Evolutionary conservation across 2,329 filamentous ascomycete genomes (phyloP).

Genomic region (Pseudonectria buxi): DNA sequence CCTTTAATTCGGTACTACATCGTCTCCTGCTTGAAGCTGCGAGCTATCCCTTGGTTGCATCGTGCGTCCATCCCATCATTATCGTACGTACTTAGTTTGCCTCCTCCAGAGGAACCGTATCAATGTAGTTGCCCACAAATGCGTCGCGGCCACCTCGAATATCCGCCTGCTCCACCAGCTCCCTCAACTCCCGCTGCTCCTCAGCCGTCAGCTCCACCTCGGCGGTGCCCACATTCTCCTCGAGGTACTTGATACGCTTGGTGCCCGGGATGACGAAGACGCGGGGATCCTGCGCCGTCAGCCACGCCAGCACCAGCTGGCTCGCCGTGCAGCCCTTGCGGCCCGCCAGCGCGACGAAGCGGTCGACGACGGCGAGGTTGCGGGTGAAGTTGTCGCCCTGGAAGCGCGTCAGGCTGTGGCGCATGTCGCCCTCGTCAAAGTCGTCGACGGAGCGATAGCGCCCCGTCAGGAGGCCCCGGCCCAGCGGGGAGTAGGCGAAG

Average conservation of each 20-base stretch:
- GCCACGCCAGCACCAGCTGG: constrained; percentile 58
- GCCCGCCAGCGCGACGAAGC: constrained; percentile 21
- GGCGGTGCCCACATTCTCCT: constrained; percentile 36
- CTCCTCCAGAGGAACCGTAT: constrained; percentile 13
- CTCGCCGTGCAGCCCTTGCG: constrained; percentile 49
- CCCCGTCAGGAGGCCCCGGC: constrained; percentile 51
- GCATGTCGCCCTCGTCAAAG: constrained; percentile 28
- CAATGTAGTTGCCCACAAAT: constrained; percentile 11
- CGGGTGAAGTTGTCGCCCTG: constrained; percentile 28
- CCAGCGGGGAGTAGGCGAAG: constrained; percentile 54
- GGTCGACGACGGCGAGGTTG: constrained; percentile 48
- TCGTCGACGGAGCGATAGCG: constrained; percentile 39
- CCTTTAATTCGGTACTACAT: too few species aligned
- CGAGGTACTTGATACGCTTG: too few species aligned
- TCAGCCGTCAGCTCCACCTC: constrained; percentile 26
- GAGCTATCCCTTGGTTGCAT: too few species aligned
- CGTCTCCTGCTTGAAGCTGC: too few species aligned
- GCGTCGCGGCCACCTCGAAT: too few species aligned
- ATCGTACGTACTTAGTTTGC: too few species aligned
- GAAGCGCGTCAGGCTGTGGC: constrained; percentile 14
- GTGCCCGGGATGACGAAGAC: constrained; percentile 54
- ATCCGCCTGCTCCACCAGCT: constrained; percentile 20
- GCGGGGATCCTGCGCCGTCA: constrained; percentile 53
- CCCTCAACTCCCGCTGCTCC: constrained; percentile 28
- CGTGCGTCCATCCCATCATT: too few species aligned